Percentiles rank a stretch among this genome's conserved stretches.
Conservation (phyloP, 1,284 basidiomycete species). For the Naganishia cerealis region DNA sequence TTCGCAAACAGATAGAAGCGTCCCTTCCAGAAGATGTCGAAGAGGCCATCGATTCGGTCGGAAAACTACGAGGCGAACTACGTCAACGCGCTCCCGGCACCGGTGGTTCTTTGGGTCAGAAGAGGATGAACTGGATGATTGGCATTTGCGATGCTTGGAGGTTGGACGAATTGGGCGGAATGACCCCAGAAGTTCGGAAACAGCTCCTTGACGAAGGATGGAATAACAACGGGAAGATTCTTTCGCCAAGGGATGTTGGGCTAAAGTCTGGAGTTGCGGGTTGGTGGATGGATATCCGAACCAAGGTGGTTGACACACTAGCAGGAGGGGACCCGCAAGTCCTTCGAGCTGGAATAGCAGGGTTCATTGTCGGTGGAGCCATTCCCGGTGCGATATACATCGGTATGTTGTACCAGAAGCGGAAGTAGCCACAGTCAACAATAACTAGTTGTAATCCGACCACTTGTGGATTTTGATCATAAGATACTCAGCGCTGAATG, state of each 20-base stretch:
- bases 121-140: slow-evolving; percentile 94
- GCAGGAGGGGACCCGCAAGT: slow-evolving; percentile 13
- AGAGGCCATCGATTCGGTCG: slow-evolving; percentile 76
- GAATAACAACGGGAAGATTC: slow-evolving; percentile 46
- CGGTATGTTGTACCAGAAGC: slow-evolving; percentile 10
- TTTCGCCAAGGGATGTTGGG: slow-evolving; percentile 42
- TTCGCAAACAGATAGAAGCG: slow-evolving; percentile 69
- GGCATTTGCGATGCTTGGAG: slow-evolving; percentile 76
- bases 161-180: slow-evolving; percentile 48
- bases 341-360: slow-evolving; percentile 15
- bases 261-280: slow-evolving; percentile 9
- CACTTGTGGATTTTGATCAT: too few relatives aligned
- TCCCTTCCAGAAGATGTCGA: slow-evolving; percentile 72
- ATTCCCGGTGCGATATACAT: slow-evolving; percentile 20
- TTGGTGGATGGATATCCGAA: slow-evolving; percentile 10
- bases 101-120: slow-evolving; percentile 57
- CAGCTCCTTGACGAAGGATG: slow-evolving; percentile 51
- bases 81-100: slow-evolving; percentile 56
- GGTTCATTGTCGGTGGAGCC: slow-evolving; percentile 18
- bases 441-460: not conserved
- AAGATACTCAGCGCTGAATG: not conserved
- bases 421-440: slow-evolving; percentile 3
- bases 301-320: slow-evolving; percentile 12
- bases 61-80: slow-evolving; percentile 55
- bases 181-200: slow-evolving; percentile 48